Evolutionary conservation across 2,329 filamentous ascomycete species (phyloP).

Genomic region (Periconia sp.): DNA sequence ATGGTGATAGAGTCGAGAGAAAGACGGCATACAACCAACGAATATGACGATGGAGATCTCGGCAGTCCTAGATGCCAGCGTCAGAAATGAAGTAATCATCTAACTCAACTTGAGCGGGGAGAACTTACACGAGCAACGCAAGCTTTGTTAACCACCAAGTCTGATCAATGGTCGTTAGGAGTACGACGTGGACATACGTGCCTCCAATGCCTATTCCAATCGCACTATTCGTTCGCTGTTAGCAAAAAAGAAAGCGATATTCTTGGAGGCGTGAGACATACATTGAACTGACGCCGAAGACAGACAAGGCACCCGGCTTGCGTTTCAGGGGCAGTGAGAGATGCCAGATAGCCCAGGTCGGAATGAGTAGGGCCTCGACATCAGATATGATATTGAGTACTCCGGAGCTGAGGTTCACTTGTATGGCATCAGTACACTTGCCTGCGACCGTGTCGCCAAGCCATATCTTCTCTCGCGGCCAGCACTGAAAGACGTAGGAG

Average conservation of each 20-base stretch:
- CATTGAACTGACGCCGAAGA: constrained; percentile 10
- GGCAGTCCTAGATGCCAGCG: constrained; percentile 1
- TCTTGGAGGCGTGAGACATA: constrained; percentile 1
- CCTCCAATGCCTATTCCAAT: constrained; percentile 5
- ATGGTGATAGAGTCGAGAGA: constrained; percentile 6
- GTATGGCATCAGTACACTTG: background rate
- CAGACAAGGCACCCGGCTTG: constrained; percentile 7
- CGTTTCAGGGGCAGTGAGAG: constrained; percentile 5
- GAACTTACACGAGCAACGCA: constrained; percentile 8
- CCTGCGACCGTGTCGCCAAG: background rate
- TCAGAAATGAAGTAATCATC: background rate
- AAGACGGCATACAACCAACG: constrained; percentile 6
- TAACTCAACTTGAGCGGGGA: background rate
- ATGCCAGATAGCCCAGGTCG: constrained; percentile 10
- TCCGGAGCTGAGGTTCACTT: constrained; percentile 3
- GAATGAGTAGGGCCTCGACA: constrained; percentile 8
- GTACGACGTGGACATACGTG: constrained; percentile 4
- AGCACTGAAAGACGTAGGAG: constrained; percentile 3
- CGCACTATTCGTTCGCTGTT: constrained; percentile 1
- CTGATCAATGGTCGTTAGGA: background rate
- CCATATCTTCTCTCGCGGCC: constrained; percentile 6
- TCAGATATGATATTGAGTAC: constrained; percentile 10
- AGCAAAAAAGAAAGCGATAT: background rate
- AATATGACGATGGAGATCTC: constrained; percentile 8
- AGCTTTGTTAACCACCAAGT: constrained; percentile 11